Evolutionary conservation across 2,329 filamentous ascomycete genomes (phyloP), one percentile per base, ranked within the genome.

Genomic region (Cercospora sp.): DNA sequence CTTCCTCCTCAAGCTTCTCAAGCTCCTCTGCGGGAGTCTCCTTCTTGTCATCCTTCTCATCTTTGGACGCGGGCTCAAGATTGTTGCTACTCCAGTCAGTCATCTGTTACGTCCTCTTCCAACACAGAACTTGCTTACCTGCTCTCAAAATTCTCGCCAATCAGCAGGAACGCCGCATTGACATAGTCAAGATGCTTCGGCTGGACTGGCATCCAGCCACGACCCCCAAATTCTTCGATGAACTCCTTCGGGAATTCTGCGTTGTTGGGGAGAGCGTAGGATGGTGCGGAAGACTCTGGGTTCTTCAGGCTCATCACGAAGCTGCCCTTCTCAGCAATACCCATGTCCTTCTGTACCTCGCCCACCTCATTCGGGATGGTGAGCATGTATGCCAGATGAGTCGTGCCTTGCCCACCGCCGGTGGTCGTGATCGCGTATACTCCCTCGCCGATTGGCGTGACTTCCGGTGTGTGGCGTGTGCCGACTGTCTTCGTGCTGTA

Each of bases 231-330:
- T 69, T 91, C 90, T 2, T 92, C 85, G 31, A 88, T 83, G 23
- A 95, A 91, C 85, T 91, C 85, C 69, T 91, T 83, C 0, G 92
- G 87, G 78, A 90, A 96, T 3, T 90, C 86, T 0, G 93, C 87
- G 0, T 81, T 83, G 68, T 91, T 81, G 0, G 88, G 87, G 1
- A 96, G 81, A 0, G 88, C 86, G 68, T 86, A 87, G 2, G 86
- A 83, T 0, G 92, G 91, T 0, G 89, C 87, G 2, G 88, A 84
- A 39, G 85, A 87, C 65, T 89, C 84, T 0, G 93, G 93, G 73
- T 96, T 97, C 81, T 93, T 93, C 31, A 91, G 88, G 72, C 89
- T 92, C 63, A 94, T 79, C 63, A 94, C 86, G 79, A 93, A 96
- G 77, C 90, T 92, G 0, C 91, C 93, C 72, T 89, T 87, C 33